Conservation (phyloP, 495 filamentous ascomycete species). For the Recurvomyces mirabilis region DNA sequence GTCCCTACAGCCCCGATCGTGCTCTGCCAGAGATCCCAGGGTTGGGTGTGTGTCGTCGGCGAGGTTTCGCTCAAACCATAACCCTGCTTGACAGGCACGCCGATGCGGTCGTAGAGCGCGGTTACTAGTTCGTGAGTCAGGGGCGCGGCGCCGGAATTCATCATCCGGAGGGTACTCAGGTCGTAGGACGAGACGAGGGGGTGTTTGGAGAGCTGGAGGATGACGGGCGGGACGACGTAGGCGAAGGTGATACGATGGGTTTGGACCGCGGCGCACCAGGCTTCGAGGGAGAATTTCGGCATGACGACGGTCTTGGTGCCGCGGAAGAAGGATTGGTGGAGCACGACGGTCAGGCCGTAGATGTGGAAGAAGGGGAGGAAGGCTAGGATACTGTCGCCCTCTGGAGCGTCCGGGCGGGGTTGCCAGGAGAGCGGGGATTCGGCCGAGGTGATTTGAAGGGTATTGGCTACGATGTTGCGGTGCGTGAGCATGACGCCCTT, state of each 20-base stretch:
- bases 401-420: slow-evolving; percentile 21
- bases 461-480: slow-evolving; percentile 33
- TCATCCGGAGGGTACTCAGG: slow-evolving; percentile 27
- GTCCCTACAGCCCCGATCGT: slow-evolving; percentile 29
- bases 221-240: slow-evolving; percentile 32
- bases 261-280: slow-evolving; percentile 3
- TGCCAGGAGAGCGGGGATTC: slow-evolving; percentile 31
- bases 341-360: slow-evolving; percentile 35
- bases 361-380: slow-evolving; percentile 36
- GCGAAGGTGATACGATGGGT: slow-evolving; percentile 27
- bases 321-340: slow-evolving; percentile 26
- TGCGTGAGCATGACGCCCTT: slow-evolving; percentile 35
- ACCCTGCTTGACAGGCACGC: slow-evolving; percentile 29
- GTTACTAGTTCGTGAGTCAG: slow-evolving; percentile 31
- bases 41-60: slow-evolving; percentile 33
- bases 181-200: slow-evolving; percentile 30
- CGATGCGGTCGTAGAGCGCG: slow-evolving; percentile 26
- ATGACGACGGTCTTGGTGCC: slow-evolving; percentile 16
- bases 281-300: slow-evolving; percentile 27
- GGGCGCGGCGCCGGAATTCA: slow-evolving; percentile 33
- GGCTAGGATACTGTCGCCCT: slow-evolving; percentile 22
- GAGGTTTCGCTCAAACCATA: slow-evolving; percentile 26
- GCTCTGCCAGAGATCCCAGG: slow-evolving; percentile 24
- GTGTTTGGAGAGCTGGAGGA: slow-evolving; percentile 34
- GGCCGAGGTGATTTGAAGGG: slow-evolving; percentile 51